These are phyloP conservation scores for Penicillium malachiteum DNA, from an alignment of 495 filamentous ascomycete species.

Conservation along the genomic window DNA sequence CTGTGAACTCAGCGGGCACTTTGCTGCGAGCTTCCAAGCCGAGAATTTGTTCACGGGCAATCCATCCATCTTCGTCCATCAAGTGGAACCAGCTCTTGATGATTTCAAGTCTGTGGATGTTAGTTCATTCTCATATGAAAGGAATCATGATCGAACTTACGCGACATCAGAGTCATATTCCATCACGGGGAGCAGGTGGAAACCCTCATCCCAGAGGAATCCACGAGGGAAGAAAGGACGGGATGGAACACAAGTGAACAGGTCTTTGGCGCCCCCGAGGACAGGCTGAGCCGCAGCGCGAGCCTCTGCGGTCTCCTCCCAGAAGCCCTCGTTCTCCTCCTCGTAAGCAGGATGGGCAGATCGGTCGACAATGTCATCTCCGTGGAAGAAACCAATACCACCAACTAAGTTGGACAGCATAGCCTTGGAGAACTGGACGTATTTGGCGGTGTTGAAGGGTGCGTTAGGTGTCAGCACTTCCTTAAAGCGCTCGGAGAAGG, in stretches of 20 bases:
- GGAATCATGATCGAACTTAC: slow-evolving; percentile 29
- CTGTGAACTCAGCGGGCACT: slow-evolving; percentile 91
- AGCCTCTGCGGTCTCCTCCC: slow-evolving; percentile 84
- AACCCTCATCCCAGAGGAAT: slow-evolving; percentile 98
- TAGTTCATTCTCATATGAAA: slow-evolving; percentile 2
- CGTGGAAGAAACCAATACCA: slow-evolving; percentile 94
- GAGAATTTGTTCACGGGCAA: slow-evolving; percentile 93
- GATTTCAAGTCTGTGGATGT: slow-evolving; percentile 64
- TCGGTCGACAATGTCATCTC: slow-evolving; percentile 80
- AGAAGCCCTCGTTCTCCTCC: slow-evolving; percentile 96
- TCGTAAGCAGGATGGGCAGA: slow-evolving; percentile 89
- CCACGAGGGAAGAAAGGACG: slow-evolving; percentile 94
- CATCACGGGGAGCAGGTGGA: slow-evolving; percentile 86
- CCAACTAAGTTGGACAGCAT: slow-evolving; percentile 95
- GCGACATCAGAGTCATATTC: slow-evolving; percentile 94
- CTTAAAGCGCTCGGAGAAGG: slow-evolving; percentile 73
- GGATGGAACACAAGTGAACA: slow-evolving; percentile 92
- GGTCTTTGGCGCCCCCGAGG: slow-evolving; percentile 79
- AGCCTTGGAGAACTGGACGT: slow-evolving; percentile 76
- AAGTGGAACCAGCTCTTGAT: slow-evolving; percentile 94
- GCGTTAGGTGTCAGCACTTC: slow-evolving; percentile 69
- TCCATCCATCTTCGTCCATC: slow-evolving; percentile 98
- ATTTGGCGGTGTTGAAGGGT: slow-evolving; percentile 72
- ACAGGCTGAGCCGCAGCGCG: slow-evolving; percentile 60
- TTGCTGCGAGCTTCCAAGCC: slow-evolving; percentile 94